Conservation (phyloP, 2,329 filamentous ascomycete genomes). For the Moelleriella libera region DNA sequence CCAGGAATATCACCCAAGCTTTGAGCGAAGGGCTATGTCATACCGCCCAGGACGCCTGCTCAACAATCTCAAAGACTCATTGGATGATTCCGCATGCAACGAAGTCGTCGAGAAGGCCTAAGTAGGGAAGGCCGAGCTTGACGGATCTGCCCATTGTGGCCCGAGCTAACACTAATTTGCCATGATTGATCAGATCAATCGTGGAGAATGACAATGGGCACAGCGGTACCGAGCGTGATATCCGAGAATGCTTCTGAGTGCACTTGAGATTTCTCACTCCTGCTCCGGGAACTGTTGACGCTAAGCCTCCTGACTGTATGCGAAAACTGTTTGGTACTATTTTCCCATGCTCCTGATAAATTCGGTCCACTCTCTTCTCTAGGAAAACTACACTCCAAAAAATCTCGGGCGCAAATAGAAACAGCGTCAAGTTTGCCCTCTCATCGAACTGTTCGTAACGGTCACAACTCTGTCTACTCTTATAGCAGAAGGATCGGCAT, state of each 20-base stretch:
- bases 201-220: not conserved
- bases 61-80: not conserved
- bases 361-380: too few species aligned
- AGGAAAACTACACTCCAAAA: too few species aligned
- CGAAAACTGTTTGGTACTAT: too few species aligned
- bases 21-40: not conserved
- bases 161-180: not conserved
- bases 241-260: too few species aligned
- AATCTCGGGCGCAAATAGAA: too few species aligned
- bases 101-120: not conserved
- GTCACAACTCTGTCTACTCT: not conserved
- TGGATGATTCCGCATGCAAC: not conserved
- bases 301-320: too few species aligned
- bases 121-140: not conserved
- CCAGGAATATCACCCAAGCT: not conserved
- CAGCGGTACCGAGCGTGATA: too few species aligned
- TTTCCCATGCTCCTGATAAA: too few species aligned
- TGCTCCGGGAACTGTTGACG: too few species aligned
- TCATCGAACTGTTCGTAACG: not conserved
- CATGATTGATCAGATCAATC: not conserved
- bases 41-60: not conserved
- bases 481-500: not conserved
- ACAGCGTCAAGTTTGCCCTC: too few species aligned
- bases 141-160: not conserved
- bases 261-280: too few species aligned